These are phyloP conservation scores for Neurospora sp. DNA, from an alignment of 495 filamentous ascomycete genomes.

Conservation along the genomic window DNA sequence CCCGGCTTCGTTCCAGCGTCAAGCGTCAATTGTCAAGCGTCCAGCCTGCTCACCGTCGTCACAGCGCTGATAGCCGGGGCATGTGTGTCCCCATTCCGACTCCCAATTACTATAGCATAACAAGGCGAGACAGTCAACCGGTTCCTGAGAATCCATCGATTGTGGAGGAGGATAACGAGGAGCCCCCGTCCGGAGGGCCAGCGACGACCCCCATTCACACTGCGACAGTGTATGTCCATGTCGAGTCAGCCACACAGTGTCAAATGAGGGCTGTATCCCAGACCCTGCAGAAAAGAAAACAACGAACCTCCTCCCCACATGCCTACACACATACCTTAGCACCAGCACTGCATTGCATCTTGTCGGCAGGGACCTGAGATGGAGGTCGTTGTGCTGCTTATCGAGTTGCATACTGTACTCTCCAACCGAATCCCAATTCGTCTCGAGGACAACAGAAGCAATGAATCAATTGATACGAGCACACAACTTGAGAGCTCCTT, in stretches of 20 bases:
- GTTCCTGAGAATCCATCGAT: not conserved
- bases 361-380: not conserved
- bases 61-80: not conserved
- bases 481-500: not conserved
- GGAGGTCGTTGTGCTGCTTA: not conserved
- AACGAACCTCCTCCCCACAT: not conserved
- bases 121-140: not conserved
- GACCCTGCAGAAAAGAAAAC: not conserved
- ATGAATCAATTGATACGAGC: not conserved
- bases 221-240: not conserved
- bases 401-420: not conserved
- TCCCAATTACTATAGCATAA: not conserved
- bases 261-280: not conserved
- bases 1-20: not conserved
- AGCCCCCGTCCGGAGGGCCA: not conserved
- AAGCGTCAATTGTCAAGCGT: not conserved
- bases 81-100: not conserved
- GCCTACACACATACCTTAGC: not conserved
- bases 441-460: not conserved
- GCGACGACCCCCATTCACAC: not conserved
- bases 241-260: not conserved
- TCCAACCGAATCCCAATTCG: not conserved
- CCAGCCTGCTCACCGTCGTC: not conserved
- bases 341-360: not conserved
- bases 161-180: not conserved